Evolutionary conservation across 768 basidiomycete species (phyloP), one percentile per base, ranked within the genome.

Genomic region (Suillus alpinus): DNA sequence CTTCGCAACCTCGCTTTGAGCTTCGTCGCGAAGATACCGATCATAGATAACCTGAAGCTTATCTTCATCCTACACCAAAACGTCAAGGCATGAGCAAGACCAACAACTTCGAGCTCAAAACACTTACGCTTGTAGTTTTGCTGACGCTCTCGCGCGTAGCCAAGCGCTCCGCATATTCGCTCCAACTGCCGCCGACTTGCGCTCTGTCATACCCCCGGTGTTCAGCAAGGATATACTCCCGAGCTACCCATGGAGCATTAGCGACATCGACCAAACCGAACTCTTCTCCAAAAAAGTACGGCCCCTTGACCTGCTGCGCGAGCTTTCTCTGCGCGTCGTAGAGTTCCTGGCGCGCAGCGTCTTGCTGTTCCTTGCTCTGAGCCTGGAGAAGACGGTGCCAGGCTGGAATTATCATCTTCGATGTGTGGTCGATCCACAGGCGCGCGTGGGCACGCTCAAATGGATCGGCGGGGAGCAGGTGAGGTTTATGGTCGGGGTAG

Each of bases 351-450:
- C 74, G 74, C 0, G 73, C 74, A 8, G 60, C 66, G 10, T 75
- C 69, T 53, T 75, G 77, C 60, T 73, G 75, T 37, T 77, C 77
- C 13, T 67, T 57, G 1, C 73, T 78, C 62, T 76, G 75, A 26
- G 72, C 70, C 68, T 71, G 68, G 61, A 84, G 57, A 43, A 84
- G 73, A 20, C 84, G 81, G 63, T 83, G 78, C 73, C 77, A 82
- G 0, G 76, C 73, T 0, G 86, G 86, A 1, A 86, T 60, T 67
- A 86, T 73, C 49, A 71, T 70, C 75, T 86, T 88, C 29, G 71
- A 68, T 60, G 85, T 71, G 63, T 83, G 78, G 67, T 87, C 84
- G 50, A 86, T 72, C 83, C 83, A 84, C 62, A 87, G 78, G 39
- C 85, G 81, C 2, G 77, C 79, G 56, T 76, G 69, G 0, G 83